These are phyloP conservation scores for Gentiana straminea DNA, from an alignment of 257 asterid genomes.

Conservation along the genomic window DNA sequence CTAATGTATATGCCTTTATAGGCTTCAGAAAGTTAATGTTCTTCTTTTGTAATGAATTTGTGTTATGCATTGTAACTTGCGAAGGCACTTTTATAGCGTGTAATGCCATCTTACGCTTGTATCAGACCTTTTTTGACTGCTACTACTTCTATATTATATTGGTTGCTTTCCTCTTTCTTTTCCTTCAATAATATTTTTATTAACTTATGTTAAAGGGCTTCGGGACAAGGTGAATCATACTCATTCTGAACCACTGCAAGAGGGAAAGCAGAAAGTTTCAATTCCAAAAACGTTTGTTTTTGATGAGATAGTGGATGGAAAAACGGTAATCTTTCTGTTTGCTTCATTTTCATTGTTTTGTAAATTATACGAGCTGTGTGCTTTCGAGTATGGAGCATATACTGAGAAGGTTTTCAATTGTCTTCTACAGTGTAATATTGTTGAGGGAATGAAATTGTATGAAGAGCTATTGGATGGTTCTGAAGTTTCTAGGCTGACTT, in stretches of 20 bases:
- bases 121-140: not conserved
- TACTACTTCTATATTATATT: not conserved
- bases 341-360: no score
- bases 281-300: conserved; percentile 56
- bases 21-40: no score
- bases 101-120: not conserved
- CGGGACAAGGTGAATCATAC: conserved; percentile 29
- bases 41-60: not conserved
- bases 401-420: conserved; percentile 3
- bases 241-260: conserved; percentile 20
- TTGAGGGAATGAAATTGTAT: conserved; percentile 77
- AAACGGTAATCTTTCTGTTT: conserved; percentile 31
- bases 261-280: conserved; percentile 31
- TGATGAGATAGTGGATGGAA: conserved; percentile 59
- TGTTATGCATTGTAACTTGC: not conserved
- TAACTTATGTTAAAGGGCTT: conserved; percentile 30
- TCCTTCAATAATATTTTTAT: conserved; percentile 4
- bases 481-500: conserved; percentile 44
- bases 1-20: no score
- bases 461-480: conserved; percentile 47
- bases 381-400: no score
- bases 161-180: not conserved
- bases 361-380: no score
- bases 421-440: conserved; percentile 50
- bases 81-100: no score